A percentile compares a stretch with the other conserved stretches of the same genome.
Conservation (phyloP, 148 eudicot genomes). For the Beta vulgaris region DNA sequence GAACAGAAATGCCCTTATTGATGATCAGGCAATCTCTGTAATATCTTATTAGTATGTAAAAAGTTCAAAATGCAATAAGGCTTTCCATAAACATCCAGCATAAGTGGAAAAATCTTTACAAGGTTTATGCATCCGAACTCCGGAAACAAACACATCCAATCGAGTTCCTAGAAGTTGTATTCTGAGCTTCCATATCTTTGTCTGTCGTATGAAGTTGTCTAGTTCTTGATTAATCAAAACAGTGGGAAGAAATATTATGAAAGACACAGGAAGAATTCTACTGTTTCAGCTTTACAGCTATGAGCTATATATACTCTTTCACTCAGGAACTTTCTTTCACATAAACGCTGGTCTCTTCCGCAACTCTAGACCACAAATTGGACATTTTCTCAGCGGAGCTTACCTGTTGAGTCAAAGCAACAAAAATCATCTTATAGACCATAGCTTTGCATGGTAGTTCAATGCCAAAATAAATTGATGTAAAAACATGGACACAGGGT, state of each 20-base stretch:
- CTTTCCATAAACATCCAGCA: background rate
- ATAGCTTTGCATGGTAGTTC: slow-evolving; percentile 1
- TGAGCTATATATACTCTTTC: slow-evolving; percentile 22
- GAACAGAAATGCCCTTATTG: background rate
- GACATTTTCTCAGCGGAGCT: slow-evolving; percentile 71
- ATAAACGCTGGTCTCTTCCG: slow-evolving; percentile 67
- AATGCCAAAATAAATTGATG: background rate
- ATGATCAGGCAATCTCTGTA: background rate
- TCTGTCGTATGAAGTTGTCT: slow-evolving; percentile 9
- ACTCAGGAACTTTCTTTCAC: slow-evolving; percentile 43
- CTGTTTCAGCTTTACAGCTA: slow-evolving; percentile 29
- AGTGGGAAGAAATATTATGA: slow-evolving; percentile 12
- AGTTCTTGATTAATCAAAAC: slow-evolving; percentile 10
- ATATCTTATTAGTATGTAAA: slow-evolving; percentile 12
- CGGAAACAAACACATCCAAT: slow-evolving; percentile 13
- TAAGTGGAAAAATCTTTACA: slow-evolving; percentile 18
- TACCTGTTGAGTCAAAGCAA: slow-evolving; percentile 44
- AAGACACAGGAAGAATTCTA: slow-evolving; percentile 11
- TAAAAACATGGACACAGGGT: background rate
- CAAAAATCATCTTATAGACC: slow-evolving; percentile 4
- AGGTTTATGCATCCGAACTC: slow-evolving; percentile 19
- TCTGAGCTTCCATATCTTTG: background rate
- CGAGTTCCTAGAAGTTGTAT: slow-evolving; percentile 3
- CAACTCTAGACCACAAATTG: slow-evolving; percentile 70
- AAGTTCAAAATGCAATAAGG: slow-evolving; percentile 21